Evolutionary conservation across 2,329 filamentous ascomycete species (phyloP), one percentile per base, ranked within the genome.

Genomic region (Cadophora gregata): DNA sequence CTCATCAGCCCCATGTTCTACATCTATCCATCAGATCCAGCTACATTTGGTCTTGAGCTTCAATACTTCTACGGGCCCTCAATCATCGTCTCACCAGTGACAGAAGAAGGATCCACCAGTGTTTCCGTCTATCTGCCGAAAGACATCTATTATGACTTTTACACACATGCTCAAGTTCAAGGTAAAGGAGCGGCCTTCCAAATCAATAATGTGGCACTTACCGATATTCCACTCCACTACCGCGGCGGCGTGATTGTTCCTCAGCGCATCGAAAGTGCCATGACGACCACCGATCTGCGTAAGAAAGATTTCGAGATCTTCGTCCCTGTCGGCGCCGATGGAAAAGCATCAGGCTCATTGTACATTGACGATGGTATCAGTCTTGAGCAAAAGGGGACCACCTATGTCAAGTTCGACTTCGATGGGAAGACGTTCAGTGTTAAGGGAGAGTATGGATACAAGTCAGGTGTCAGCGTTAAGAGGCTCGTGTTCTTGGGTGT

Each of bases 361-460:
- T 96, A 94, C 76, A 79, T 96, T 5, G 93, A 96, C 71, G 92
- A 96, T 68, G 93, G 93, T 9, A 87, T 88, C 66, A 88, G 85
- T 29, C 72, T 94, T 59, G 80, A 85, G 66, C 91, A 91, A 77
- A 69, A 79, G 2, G 76, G 73, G 0, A 86, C 82, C n/a, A 86
- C 83, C 7, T 80, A 86, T 64, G 82, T 93, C 62, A 77, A 80
- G 16, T 91, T 94, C 71, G 72, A 76, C 9, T 94, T 87, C 75
- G 79, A 82, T 55, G 75, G 82, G 3, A 85, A 85, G 47, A 78
- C 79, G 63, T 81, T 92, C 24, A 79, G 71, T 0, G 78, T 84
- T 53, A 79, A 78, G 1, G 89, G 88, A 0, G 76, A 73, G 1
- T 90, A 89, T 74, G 84, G 78, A 1, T 89, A 86, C 73, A 65